Evolutionary conservation across 2,329 filamentous ascomycete genomes (phyloP).

Genomic region (Ceratocystiopsis sp.): DNA sequence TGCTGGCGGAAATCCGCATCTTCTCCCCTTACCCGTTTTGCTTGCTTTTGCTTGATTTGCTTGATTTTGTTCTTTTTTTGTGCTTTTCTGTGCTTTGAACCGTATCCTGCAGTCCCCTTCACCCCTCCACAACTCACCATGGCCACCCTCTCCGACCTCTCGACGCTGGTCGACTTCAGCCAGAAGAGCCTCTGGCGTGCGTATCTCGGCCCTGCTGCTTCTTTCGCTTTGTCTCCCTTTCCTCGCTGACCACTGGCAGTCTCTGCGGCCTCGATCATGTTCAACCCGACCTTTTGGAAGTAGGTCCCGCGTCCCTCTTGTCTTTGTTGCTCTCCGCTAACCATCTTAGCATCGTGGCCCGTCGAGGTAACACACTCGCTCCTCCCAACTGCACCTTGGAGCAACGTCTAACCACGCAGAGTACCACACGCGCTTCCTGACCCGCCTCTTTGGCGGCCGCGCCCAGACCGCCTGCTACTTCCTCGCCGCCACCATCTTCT

Average conservation of each 20-base stretch:
- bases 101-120: background rate
- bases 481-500: conserved; percentile 80
- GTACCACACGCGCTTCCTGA: conserved; percentile 80
- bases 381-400: too few species aligned
- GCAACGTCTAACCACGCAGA: conserved; percentile 50
- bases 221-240: background rate
- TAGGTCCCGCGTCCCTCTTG: conserved; percentile 27
- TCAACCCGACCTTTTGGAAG: conserved; percentile 99
- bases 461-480: conserved; percentile 72
- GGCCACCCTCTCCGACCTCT: conserved; percentile 13
- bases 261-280: conserved; percentile 64
- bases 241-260: conserved; percentile 32
- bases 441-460: conserved; percentile 68
- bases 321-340: too few species aligned
- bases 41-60: background rate
- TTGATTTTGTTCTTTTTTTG: background rate
- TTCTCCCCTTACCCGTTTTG: background rate
- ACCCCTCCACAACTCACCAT: conserved; percentile 1
- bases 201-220: conserved; percentile 14
- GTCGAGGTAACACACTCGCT: background rate
- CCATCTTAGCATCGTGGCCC: too few species aligned
- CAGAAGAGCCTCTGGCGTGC: conserved; percentile 50
- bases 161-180: conserved; percentile 40
- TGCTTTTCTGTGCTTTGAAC: background rate
- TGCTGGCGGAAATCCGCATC: background rate